Percentiles rank a stretch among this genome's conserved stretches.
Conservation (phyloP, 176 grass and related monocot genomes). For the Bolboschoenus planiculmis region DNA sequence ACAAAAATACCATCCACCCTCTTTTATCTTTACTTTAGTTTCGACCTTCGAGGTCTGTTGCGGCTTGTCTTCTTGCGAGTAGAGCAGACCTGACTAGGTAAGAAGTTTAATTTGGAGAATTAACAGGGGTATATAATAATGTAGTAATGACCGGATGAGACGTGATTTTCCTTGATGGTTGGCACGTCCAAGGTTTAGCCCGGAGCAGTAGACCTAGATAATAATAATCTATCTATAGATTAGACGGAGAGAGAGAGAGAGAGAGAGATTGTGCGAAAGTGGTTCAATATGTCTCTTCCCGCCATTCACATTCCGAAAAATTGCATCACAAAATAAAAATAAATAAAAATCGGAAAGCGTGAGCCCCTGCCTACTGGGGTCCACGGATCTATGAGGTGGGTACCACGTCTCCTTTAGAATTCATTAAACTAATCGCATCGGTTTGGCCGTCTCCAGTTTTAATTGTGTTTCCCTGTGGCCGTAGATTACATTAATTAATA, state of each 20-base stretch:
- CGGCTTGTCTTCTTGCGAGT: neutral
- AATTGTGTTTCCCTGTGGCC: neutral
- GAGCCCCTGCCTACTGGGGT: neutral
- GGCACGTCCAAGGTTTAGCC: neutral
- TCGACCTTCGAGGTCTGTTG: neutral
- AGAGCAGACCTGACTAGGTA: neutral
- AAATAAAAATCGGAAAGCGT: no score
- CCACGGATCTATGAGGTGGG: conserved; percentile 5
- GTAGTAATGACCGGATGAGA: neutral
- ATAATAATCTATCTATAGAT: neutral
- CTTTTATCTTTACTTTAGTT: no score
- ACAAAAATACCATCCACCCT: neutral
- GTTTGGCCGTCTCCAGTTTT: neutral
- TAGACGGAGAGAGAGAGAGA: neutral
- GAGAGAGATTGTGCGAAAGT: neutral
- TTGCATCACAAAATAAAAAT: neutral
- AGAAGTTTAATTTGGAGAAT: neutral
- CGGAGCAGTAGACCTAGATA: neutral
- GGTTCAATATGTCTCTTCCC: neutral
- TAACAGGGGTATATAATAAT: neutral
- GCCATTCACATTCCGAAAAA: neutral
- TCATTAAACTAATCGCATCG: neutral
- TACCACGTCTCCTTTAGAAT: neutral
- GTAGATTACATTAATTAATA: neutral
- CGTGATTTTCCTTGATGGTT: neutral